Percentiles rank a stretch among this genome's conserved stretches.
These are phyloP conservation scores for Aspergillus cavernicola DNA, from an alignment of 495 filamentous ascomycete species.

Conservation along the genomic window DNA sequence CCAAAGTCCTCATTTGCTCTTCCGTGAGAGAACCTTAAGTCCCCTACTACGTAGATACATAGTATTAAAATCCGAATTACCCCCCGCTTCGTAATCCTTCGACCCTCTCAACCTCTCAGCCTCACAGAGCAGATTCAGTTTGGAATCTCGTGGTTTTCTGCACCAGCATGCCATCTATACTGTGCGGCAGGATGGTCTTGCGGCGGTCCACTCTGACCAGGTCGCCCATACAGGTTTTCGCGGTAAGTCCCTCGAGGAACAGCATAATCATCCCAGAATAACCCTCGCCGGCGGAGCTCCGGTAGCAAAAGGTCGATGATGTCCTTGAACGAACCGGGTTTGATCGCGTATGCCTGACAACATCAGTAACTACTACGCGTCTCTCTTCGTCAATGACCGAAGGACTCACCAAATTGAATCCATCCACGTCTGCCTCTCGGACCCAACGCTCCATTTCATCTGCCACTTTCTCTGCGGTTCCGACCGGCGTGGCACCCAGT, in stretches of 20 bases:
- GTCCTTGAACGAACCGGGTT: conserved; percentile 61
- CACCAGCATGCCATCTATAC: conserved; percentile 48
- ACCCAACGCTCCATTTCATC: conserved; percentile 61
- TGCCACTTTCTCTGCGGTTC: conserved; percentile 54
- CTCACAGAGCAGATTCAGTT: no score
- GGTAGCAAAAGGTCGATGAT: conserved; percentile 51
- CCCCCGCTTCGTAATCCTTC: no score
- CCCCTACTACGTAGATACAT: no score
- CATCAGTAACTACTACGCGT: conserved; percentile 2
- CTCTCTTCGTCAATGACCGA: not conserved
- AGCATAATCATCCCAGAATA: conserved; percentile 49
- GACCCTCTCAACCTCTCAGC: no score
- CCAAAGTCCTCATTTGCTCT: no score
- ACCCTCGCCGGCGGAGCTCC: conserved; percentile 41
- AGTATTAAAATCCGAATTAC: no score
- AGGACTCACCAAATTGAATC: conserved; percentile 53
- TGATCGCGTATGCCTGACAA: conserved; percentile 52
- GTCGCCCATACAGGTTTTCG: conserved; percentile 39
- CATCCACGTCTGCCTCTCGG: conserved; percentile 58
- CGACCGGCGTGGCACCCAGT: conserved; percentile 49
- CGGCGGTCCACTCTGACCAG: conserved; percentile 43
- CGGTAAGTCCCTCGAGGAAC: conserved; percentile 44
- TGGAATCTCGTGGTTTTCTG: conserved; percentile 23
- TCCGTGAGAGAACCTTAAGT: no score
- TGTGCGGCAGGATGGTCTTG: conserved; percentile 47